Percentiles rank a stretch among this genome's conserved stretches.
These are phyloP conservation scores for Phytophthora quininea DNA, from an alignment of 352 stramenopile species.

Conservation along the genomic window DNA sequence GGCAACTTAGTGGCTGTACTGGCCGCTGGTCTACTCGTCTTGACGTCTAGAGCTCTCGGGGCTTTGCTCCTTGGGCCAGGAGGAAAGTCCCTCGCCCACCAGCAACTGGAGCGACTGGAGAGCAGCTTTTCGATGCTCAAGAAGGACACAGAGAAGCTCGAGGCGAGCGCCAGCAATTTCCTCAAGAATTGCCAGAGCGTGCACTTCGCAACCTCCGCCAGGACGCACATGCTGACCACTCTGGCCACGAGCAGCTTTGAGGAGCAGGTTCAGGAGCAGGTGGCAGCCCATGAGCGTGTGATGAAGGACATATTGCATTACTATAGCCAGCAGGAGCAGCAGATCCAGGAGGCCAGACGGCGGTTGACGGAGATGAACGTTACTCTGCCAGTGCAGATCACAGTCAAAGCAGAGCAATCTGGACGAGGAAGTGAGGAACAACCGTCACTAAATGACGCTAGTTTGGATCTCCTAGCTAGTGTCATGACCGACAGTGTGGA, in stretches of 20 bases:
- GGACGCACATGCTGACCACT: constrained; percentile 28
- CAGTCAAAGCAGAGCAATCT: constrained; percentile 2
- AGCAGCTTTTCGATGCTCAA: constrained; percentile 24
- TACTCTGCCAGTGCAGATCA: constrained; percentile 28
- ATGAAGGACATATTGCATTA: constrained; percentile 33
- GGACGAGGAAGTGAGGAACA: not conserved
- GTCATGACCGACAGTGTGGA: not conserved
- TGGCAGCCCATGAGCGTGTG: constrained; percentile 27
- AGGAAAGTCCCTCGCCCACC: not conserved
- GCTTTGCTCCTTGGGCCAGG: not conserved
- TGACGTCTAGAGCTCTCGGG: not conserved
- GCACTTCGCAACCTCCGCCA: constrained; percentile 25
- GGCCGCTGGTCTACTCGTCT: constrained; percentile 16
- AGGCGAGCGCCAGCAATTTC: constrained; percentile 25
- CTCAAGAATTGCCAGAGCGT: constrained; percentile 32
- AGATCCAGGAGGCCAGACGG: constrained; percentile 28
- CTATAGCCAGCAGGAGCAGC: constrained; percentile 30
- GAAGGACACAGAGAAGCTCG: constrained; percentile 22
- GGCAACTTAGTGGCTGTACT: constrained; percentile 18
- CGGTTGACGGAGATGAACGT: constrained; percentile 34
- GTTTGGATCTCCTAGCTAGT: no score
- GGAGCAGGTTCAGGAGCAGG: constrained; percentile 18
- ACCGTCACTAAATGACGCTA: not conserved
- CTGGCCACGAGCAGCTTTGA: constrained; percentile 17
- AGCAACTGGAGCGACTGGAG: constrained; percentile 38